Conservation (phyloP, 208 protist species). For the Naegleria gruberi region DNA sequence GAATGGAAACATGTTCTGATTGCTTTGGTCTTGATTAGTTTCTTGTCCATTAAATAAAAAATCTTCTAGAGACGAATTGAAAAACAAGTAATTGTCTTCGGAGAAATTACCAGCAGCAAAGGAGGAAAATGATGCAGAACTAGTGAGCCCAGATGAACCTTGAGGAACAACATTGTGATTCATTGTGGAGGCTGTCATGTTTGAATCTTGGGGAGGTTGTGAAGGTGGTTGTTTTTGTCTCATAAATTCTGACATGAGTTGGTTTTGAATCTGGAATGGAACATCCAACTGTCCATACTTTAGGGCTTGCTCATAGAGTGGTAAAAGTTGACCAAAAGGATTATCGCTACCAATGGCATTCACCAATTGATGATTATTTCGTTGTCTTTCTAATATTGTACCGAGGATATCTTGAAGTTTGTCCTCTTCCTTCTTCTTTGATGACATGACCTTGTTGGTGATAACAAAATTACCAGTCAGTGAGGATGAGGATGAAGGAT, state of each 20-base stretch:
- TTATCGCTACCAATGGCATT: not conserved
- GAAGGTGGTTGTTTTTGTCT: not conserved
- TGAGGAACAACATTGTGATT: not conserved
- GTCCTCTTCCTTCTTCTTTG: not conserved
- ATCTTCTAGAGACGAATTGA: not conserved
- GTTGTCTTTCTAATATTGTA: not conserved
- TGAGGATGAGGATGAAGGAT: not conserved
- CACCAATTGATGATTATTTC: not conserved
- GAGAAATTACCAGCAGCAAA: not conserved
- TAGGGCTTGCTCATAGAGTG: not conserved
- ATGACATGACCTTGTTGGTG: not conserved
- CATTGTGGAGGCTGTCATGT: not conserved
- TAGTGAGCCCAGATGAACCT: not conserved
- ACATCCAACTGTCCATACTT: not conserved
- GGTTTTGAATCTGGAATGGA: not conserved
- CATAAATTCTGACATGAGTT: not conserved
- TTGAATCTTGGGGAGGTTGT: not conserved
- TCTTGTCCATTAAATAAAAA: not conserved
- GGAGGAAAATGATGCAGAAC: not conserved
- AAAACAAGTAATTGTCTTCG: not conserved
- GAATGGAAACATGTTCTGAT: not conserved
- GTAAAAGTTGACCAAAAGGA: not conserved
- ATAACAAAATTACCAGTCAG: not conserved
- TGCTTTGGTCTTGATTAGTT: not conserved
- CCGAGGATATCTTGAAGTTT: not conserved